A percentile compares a stretch with the other conserved stretches of the same genome.
phyloP scores from a whole-genome alignment of 176 grass and related monocot species.

The Avena sativa region DNA sequence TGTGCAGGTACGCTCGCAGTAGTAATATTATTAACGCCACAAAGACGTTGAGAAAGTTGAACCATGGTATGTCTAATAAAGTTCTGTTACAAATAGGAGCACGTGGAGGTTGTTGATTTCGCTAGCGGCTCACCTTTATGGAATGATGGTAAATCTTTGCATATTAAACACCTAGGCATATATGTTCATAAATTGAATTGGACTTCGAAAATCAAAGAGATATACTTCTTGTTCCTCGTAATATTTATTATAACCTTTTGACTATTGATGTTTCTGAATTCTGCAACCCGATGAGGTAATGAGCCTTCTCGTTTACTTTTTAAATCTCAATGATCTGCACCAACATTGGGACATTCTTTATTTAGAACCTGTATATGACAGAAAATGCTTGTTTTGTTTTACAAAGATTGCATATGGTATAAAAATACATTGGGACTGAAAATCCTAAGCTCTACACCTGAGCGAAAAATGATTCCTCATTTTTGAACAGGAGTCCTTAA shows the following conservation, averaged over 20 bases:
- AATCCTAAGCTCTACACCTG: too few relatives aligned
- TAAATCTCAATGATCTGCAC: slow-evolving; percentile 51
- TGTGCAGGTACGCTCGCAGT: slow-evolving; percentile 44
- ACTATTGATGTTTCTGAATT: too few relatives aligned
- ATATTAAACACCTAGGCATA: background rate
- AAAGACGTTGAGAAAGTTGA: background rate
- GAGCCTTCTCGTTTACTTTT: slow-evolving; percentile 14
- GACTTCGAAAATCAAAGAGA: slow-evolving; percentile 3
- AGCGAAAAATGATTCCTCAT: too few relatives aligned
- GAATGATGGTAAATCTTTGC: slow-evolving; percentile 71
- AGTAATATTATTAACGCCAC: background rate
- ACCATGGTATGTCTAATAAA: slow-evolving; percentile 17
- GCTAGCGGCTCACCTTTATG: slow-evolving; percentile 77
- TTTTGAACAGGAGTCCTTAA: too few relatives aligned
- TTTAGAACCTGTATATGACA: too few relatives aligned
- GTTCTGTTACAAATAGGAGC: slow-evolving; percentile 61
- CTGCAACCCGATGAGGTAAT: background rate
- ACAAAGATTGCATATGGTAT: too few relatives aligned
- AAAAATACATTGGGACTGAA: too few relatives aligned
- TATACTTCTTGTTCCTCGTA: slow-evolving; percentile 29
- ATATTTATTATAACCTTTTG: background rate
- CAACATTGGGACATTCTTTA: slow-evolving; percentile 47
- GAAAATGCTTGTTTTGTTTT: too few relatives aligned
- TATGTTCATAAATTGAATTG: slow-evolving; percentile 11
- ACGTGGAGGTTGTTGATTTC: slow-evolving; percentile 63